Evolutionary conservation across 495 filamentous ascomycete genomes (phyloP).

Genomic region (Podospora pseudocomata): DNA sequence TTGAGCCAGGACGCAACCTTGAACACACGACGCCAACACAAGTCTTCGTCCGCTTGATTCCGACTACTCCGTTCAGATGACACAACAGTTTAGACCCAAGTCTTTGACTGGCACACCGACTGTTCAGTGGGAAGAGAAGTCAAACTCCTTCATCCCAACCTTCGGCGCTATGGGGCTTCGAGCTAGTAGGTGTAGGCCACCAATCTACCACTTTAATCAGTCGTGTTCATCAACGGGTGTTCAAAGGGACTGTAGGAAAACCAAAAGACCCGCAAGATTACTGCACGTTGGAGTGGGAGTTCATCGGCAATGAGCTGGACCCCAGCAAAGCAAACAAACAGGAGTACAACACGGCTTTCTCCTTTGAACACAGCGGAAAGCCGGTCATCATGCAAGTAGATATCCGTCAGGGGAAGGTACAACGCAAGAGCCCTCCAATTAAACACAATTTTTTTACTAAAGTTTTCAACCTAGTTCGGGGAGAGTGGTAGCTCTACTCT

Average conservation of each 20-base stretch:
- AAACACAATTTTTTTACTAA: neutral
- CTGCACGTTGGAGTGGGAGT: constrained; percentile 15
- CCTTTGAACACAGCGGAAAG: constrained; percentile 21
- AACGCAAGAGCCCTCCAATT: constrained; percentile 12
- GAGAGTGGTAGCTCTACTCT: constrained; percentile 3
- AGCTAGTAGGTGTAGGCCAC: neutral
- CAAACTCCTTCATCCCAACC: neutral
- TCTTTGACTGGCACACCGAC: constrained; percentile 4
- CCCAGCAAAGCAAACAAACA: constrained; percentile 11
- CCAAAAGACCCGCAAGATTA: neutral
- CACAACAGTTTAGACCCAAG: constrained; percentile 8
- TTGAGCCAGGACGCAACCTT: neutral
- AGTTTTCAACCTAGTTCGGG: constrained; percentile 4
- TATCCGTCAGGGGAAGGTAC: constrained; percentile 17
- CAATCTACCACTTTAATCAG: neutral
- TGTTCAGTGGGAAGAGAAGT: neutral
- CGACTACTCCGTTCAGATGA: constrained; percentile 8
- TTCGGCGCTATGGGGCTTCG: neutral
- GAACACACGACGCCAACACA: neutral
- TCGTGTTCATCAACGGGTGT: neutral
- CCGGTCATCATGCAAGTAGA: constrained; percentile 24
- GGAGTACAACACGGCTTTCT: constrained; percentile 22
- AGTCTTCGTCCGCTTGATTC: neutral
- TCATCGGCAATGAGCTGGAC: constrained; percentile 17
- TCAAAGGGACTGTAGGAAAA: neutral